phyloP scores from a whole-genome alignment of 768 basidiomycete genomes.

The Phaeolepiota aurea region DNA sequence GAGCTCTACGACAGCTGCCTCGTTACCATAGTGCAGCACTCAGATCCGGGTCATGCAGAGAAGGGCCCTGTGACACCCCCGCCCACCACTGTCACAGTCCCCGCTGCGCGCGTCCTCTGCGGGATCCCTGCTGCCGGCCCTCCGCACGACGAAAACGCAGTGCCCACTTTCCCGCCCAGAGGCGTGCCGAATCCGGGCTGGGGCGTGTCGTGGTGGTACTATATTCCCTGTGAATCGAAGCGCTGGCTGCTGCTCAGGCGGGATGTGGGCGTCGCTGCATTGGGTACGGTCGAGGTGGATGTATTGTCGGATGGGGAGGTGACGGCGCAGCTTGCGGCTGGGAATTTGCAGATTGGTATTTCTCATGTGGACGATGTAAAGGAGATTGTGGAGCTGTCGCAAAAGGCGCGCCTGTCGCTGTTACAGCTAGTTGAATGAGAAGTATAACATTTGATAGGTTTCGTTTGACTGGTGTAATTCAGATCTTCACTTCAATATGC shows the following conservation, averaged over 20 bases:
- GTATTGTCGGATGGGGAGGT: slow-evolving; percentile 5
- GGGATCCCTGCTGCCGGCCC: neutral
- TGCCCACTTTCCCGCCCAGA: slow-evolving; percentile 10
- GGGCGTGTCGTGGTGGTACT: slow-evolving; percentile 14
- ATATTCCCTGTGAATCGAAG: slow-evolving; percentile 12
- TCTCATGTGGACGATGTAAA: neutral
- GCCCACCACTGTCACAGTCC: slow-evolving; percentile 4
- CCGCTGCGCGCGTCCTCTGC: slow-evolving; percentile 10
- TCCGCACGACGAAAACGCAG: neutral
- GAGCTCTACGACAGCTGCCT: slow-evolving; percentile 19
- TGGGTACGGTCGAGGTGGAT: neutral
- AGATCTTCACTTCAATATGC: too few relatives aligned
- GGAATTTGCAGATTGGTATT: slow-evolving; percentile 9
- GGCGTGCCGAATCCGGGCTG: slow-evolving; percentile 11
- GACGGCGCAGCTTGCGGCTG: slow-evolving; percentile 2
- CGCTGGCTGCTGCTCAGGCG: slow-evolving; percentile 13
- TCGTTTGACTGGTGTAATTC: too few relatives aligned
- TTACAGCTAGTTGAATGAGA: neutral
- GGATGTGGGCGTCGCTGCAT: neutral
- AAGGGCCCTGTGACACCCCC: too few relatives aligned
- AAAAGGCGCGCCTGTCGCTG: neutral
- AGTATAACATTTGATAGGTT: too few relatives aligned
- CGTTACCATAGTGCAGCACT: slow-evolving; percentile 8
- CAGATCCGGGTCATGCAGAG: too few relatives aligned
- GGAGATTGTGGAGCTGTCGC: neutral